Evolutionary conservation across 2,329 filamentous ascomycete species (phyloP).

Genomic region (Sarocladium strictum): DNA sequence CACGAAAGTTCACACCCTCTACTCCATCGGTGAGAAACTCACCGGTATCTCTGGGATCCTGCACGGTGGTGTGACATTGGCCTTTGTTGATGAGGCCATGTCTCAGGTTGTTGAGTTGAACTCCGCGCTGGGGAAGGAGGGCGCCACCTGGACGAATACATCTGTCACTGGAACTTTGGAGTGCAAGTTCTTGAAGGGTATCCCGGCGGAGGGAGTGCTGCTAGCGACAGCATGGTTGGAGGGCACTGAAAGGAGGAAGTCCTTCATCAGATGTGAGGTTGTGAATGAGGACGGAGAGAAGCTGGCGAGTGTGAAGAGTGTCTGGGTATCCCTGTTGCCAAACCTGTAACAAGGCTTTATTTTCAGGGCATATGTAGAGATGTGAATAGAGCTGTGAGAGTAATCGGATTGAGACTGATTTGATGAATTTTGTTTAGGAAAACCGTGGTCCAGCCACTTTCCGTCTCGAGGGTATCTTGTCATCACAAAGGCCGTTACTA

Average conservation of each 20-base stretch:
- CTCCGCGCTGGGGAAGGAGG: slow-evolving; percentile 23
- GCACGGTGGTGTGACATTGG: slow-evolving; percentile 30
- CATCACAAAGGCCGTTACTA: slow-evolving; percentile 10
- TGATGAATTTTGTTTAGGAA: neutral
- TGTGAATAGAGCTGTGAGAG: slow-evolving; percentile 4
- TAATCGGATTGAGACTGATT: too few relatives aligned
- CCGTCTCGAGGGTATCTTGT: slow-evolving; percentile 5
- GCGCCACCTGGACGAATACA: slow-evolving; percentile 19
- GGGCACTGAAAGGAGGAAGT: slow-evolving; percentile 27
- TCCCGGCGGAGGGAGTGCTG: slow-evolving; percentile 23
- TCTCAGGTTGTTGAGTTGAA: slow-evolving; percentile 31
- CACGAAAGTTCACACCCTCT: slow-evolving; percentile 23
- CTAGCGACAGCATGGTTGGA: slow-evolving; percentile 26
- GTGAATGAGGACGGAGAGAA: slow-evolving; percentile 22
- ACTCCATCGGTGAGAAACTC: slow-evolving; percentile 26
- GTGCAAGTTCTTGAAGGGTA: slow-evolving; percentile 27
- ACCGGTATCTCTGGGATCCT: slow-evolving; percentile 26
- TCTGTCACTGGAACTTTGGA: slow-evolving; percentile 29
- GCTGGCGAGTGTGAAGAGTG: slow-evolving; percentile 24
- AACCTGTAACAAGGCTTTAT: slow-evolving; percentile 18
- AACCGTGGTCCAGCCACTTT: neutral
- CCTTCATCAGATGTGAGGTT: slow-evolving; percentile 23
- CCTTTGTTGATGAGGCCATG: slow-evolving; percentile 31
- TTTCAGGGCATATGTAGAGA: slow-evolving; percentile 7
- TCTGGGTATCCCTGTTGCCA: slow-evolving; percentile 26